Percentiles rank a stretch among this genome's conserved stretches.
phyloP scores from a whole-genome alignment of 768 basidiomycete species.

The Clathrus columnatus region DNA sequence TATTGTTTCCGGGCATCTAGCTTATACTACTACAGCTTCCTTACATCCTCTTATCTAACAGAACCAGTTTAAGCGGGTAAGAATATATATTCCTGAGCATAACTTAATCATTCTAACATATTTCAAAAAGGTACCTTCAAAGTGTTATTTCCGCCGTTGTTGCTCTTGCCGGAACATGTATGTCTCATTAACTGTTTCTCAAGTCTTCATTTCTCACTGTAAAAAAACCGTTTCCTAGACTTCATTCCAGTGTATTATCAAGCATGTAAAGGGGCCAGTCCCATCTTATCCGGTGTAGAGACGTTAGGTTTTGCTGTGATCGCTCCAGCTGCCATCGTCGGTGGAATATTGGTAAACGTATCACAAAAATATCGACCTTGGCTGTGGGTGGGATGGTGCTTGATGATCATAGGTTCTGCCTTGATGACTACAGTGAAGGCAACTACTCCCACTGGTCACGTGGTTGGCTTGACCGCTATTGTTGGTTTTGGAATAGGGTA shows the following conservation, averaged over 20 bases:
- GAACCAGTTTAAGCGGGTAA: constrained; percentile 24
- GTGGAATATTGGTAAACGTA: constrained; percentile 19
- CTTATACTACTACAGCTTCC: constrained; percentile 28
- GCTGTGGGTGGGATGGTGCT: constrained; percentile 28
- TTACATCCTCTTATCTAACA: constrained; percentile 21
- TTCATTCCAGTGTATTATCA: constrained; percentile 27
- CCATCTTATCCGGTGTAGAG: constrained; percentile 20
- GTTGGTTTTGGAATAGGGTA: constrained; percentile 10
- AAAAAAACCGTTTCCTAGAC: constrained; percentile 8
- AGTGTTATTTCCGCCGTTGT: too few species aligned
- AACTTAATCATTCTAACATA: not conserved
- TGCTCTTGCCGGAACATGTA: too few species aligned
- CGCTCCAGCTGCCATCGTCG: constrained; percentile 23
- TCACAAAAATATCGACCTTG: constrained; percentile 21
- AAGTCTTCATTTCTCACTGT: not conserved
- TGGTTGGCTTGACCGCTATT: constrained; percentile 25
- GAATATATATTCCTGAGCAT: not conserved
- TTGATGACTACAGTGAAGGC: constrained; percentile 20
- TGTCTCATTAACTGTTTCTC: too few species aligned
- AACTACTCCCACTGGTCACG: constrained; percentile 15
- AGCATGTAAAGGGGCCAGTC: constrained; percentile 16
- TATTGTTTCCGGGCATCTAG: not conserved
- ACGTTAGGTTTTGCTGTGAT: constrained; percentile 19
- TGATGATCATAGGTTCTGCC: constrained; percentile 31
- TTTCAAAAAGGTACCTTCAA: too few species aligned